Conservation (phyloP, 2,329 filamentous ascomycete genomes). For the Dothiorella sarmentorum region DNA sequence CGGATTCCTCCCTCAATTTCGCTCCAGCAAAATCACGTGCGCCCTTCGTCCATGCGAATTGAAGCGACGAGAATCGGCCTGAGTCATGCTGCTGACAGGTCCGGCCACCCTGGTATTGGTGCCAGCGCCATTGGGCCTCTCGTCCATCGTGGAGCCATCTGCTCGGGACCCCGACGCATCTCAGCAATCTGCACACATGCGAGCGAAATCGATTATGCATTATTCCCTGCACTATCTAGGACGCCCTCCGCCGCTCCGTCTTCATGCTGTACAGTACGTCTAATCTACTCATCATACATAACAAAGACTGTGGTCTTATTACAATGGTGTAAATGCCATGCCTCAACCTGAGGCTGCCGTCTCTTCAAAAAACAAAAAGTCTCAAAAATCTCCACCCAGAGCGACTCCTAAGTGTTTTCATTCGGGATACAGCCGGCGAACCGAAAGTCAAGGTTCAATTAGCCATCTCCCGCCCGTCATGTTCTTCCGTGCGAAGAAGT, state of each 20-base stretch:
- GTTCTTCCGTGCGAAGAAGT: conserved; percentile 4
- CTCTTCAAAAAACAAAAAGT: not conserved
- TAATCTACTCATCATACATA: conserved; percentile 17
- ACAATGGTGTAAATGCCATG: conserved; percentile 14
- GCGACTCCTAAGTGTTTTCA: not conserved
- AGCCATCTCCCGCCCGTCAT: conserved; percentile 3
- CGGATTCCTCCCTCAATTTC: conserved; percentile 15
- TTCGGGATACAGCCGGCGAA: not conserved
- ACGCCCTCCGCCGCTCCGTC: not conserved
- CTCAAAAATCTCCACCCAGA: not conserved
- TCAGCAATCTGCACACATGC: not conserved
- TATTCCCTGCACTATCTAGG: not conserved
- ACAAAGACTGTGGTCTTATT: conserved; percentile 11
- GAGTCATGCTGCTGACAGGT: conserved; percentile 15
- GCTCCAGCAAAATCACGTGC: conserved; percentile 1
- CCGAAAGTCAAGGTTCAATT: conserved; percentile 1
- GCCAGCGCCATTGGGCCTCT: conserved; percentile 2
- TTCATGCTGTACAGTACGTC: conserved; percentile 9
- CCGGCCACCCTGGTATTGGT: not conserved
- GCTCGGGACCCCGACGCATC: not conserved
- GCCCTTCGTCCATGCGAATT: not conserved
- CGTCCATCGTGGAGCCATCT: not conserved
- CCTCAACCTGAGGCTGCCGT: conserved; percentile 4
- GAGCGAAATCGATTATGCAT: conserved; percentile 10
- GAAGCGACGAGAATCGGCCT: not conserved